Percentiles rank a stretch among this genome's conserved stretches.
Conservation (phyloP, 176 grass and related monocot species). For the Triticum urartu region DNA sequence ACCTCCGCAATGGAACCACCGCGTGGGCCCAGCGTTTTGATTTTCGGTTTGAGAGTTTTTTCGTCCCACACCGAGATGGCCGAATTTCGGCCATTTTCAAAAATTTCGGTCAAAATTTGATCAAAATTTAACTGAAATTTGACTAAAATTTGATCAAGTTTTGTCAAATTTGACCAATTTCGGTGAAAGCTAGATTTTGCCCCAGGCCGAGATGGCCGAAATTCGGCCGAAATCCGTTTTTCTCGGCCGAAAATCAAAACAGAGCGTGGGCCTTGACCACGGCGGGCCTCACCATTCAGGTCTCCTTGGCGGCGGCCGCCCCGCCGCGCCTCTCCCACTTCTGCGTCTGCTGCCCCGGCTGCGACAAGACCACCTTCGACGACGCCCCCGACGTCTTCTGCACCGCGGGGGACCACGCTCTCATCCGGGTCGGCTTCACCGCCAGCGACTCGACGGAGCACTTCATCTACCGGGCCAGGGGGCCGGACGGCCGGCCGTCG, state of each 20-base stretch:
- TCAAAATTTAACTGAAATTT: no score
- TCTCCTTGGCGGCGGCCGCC: neutral
- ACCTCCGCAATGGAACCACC: neutral
- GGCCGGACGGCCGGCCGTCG: neutral
- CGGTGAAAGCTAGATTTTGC: no score
- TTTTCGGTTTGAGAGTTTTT: no score
- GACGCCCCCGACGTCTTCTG: neutral
- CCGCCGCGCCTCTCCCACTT: neutral
- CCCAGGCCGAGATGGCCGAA: no score
- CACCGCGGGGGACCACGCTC: neutral
- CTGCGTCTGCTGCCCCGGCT: neutral
- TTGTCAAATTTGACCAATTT: no score
- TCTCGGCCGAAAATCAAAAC: no score
- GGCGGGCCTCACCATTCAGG: neutral
- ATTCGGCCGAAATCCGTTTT: no score
- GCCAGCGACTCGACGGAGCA: neutral
- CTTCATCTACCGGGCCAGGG: constrained; percentile 2
- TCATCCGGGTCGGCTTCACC: neutral
- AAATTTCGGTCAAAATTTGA: no score
- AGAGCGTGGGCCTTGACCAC: neutral
- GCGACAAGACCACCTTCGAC: neutral
- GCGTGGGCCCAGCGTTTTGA: neutral
- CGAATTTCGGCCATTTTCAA: no score
- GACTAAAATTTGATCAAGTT: no score
- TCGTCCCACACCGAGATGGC: no score